phyloP scores from a whole-genome alignment of 129 eudicot species.

The Saposhnikovia divaricata region DNA sequence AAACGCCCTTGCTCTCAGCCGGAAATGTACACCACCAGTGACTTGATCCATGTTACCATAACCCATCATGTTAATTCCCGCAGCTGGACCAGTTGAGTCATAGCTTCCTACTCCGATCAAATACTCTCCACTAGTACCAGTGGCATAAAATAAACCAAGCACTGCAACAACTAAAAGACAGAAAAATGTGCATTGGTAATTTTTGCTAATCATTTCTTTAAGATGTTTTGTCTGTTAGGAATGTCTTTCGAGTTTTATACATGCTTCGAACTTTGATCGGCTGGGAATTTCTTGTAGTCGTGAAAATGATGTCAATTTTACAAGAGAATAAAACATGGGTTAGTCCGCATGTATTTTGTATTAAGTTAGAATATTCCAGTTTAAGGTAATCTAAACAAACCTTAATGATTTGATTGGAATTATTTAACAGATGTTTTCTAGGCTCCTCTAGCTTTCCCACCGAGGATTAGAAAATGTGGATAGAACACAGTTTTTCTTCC shows the following conservation, averaged over 20 bases:
- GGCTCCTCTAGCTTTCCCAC: neutral
- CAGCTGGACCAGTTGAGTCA: conserved; percentile 70
- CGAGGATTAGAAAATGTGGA: neutral
- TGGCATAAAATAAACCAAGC: neutral
- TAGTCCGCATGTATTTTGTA: conserved; percentile 26
- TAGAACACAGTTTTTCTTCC: neutral
- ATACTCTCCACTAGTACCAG: conserved; percentile 28
- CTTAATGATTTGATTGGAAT: neutral
- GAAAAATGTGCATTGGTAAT: conserved; percentile 5
- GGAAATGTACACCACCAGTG: conserved; percentile 55
- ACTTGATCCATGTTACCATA: conserved; percentile 50
- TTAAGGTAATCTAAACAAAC: conserved; percentile 2
- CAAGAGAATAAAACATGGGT: conserved; percentile 27
- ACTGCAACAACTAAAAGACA: conserved; percentile 15
- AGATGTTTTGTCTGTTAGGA: conserved; percentile 2
- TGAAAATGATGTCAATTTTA: conserved; percentile 9
- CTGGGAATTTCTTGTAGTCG: conserved; percentile 23
- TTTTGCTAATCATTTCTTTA: conserved; percentile 14
- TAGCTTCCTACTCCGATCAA: conserved; percentile 69
- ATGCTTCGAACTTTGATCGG: conserved; percentile 15
- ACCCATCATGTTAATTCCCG: conserved; percentile 75
- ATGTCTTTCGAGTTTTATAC: neutral
- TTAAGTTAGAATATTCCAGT: neutral
- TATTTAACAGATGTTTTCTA: neutral
- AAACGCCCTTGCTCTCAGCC: conserved; percentile 60